Conservation (phyloP, 1,284 basidiomycete genomes). For the Pseudozyma hubeiensis region DNA sequence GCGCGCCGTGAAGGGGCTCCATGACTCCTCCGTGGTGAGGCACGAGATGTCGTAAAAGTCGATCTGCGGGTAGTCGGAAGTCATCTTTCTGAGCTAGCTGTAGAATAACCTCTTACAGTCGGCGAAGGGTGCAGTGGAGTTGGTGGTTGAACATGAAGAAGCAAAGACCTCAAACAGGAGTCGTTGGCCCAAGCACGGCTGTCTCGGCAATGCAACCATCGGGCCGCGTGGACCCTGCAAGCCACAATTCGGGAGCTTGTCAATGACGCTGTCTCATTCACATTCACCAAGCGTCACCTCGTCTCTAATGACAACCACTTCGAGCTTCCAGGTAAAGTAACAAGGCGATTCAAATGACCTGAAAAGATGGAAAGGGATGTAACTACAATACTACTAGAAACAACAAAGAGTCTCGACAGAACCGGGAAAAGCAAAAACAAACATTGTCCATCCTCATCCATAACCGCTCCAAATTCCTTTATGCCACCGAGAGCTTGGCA, state of each 20-base stretch:
- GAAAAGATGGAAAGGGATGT: too few species aligned
- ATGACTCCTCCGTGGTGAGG: slow-evolving; percentile 21
- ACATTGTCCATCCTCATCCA: too few species aligned
- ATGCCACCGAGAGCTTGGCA: slow-evolving; percentile 45
- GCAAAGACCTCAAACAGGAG: neutral
- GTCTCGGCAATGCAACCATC: slow-evolving; percentile 7
- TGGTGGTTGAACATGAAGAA: neutral
- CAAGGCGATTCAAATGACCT: too few species aligned
- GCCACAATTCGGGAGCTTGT: too few species aligned
- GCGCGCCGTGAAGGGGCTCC: slow-evolving; percentile 40
- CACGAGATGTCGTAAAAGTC: slow-evolving; percentile 41
- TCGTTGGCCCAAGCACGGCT: slow-evolving; percentile 7
- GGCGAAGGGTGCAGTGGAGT: too few species aligned
- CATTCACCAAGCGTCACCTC: too few species aligned
- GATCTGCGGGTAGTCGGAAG: slow-evolving; percentile 15
- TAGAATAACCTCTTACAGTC: too few species aligned
- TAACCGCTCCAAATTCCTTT: neutral
- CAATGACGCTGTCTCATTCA: neutral
- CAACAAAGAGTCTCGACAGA: too few species aligned
- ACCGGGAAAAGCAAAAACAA: too few species aligned
- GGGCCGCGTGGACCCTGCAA: neutral
- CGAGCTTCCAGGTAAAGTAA: too few species aligned
- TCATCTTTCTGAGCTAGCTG: slow-evolving; percentile 5
- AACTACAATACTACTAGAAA: too few species aligned
- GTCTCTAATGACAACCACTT: too few species aligned